Evolutionary conservation across 768 basidiomycete species (phyloP).

Genomic region (Serpula lacrymans): DNA sequence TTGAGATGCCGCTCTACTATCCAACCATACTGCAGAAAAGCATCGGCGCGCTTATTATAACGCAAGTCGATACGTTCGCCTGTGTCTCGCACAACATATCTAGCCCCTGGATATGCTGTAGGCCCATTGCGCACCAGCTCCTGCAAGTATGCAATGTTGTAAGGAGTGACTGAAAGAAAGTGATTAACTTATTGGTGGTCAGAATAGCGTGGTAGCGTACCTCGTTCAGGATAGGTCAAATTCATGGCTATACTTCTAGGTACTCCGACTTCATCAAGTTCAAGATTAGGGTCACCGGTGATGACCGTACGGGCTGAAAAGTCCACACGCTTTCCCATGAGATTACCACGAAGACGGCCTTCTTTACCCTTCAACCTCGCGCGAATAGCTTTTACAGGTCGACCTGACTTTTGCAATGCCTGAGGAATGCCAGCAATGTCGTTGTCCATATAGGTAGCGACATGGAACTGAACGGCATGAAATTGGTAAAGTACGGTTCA

Average conservation of each 20-base stretch:
- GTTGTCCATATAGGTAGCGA: slow-evolving; percentile 99
- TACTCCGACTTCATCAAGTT: slow-evolving; percentile 96
- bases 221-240: slow-evolving; percentile 94
- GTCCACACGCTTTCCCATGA: slow-evolving; percentile 99
- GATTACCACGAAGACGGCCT: slow-evolving; percentile 92
- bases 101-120: slow-evolving; percentile 90
- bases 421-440: slow-evolving; percentile 98
- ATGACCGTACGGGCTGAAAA: slow-evolving; percentile 99
- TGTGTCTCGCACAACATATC: slow-evolving; percentile 95
- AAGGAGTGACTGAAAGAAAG: slow-evolving; percentile 76
- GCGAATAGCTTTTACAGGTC: slow-evolving; percentile 97
- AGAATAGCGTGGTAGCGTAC: slow-evolving; percentile 37
- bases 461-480: slow-evolving; percentile 71
- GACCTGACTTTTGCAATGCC: slow-evolving; percentile 93
- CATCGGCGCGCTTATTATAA: slow-evolving; percentile 94
- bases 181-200: background rate
- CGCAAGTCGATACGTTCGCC: slow-evolving; percentile 96
- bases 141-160: slow-evolving; percentile 93
- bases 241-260: slow-evolving; percentile 96
- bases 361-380: slow-evolving; percentile 98
- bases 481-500: slow-evolving; percentile 2
- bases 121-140: slow-evolving; percentile 95
- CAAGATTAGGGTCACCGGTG: slow-evolving; percentile 96
- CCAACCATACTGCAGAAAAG: slow-evolving; percentile 97
- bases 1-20: slow-evolving; percentile 96